Conservation (phyloP, 352 stramenopile genomes). For the Pythium aristosporum region DNA sequence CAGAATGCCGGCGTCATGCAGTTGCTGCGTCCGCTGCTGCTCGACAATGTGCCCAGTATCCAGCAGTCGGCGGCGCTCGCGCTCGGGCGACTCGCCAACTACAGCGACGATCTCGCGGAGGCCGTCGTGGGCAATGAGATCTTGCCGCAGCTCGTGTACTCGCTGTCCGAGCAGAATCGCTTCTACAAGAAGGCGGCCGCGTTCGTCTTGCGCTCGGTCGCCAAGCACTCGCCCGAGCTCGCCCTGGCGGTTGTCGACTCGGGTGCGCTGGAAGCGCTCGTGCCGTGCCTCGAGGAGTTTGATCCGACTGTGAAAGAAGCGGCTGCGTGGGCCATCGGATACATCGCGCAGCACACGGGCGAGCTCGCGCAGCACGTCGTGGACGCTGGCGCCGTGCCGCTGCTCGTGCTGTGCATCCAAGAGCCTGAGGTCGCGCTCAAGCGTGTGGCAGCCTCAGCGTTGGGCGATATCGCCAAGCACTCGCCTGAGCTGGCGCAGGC, state of each 20-base stretch:
- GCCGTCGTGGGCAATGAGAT: constrained; percentile 95
- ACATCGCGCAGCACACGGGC: constrained; percentile 93
- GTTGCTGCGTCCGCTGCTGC: constrained; percentile 88
- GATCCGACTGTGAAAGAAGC: constrained; percentile 95
- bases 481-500: constrained; percentile 93
- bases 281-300: constrained; percentile 95
- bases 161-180: constrained; percentile 92
- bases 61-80: constrained; percentile 93
- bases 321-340: constrained; percentile 94
- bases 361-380: constrained; percentile 94
- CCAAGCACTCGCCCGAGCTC: constrained; percentile 94
- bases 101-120: constrained; percentile 94
- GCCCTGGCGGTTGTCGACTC: constrained; percentile 94
- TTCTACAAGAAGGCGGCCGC: constrained; percentile 96
- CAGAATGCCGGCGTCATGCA: constrained; percentile 96
- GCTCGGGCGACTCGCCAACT: constrained; percentile 93
- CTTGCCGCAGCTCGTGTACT: constrained; percentile 96
- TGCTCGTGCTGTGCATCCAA: constrained; percentile 95
- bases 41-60: constrained; percentile 95
- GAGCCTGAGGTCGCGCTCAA: constrained; percentile 95
- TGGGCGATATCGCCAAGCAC: constrained; percentile 95
- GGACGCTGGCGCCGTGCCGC: constrained; percentile 90
- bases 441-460: constrained; percentile 90
- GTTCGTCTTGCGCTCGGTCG: constrained; percentile 92
- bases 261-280: constrained; percentile 89